These are phyloP conservation scores for Blastomyces percursus DNA, from an alignment of 2,329 filamentous ascomycete genomes.

Conservation along the genomic window DNA sequence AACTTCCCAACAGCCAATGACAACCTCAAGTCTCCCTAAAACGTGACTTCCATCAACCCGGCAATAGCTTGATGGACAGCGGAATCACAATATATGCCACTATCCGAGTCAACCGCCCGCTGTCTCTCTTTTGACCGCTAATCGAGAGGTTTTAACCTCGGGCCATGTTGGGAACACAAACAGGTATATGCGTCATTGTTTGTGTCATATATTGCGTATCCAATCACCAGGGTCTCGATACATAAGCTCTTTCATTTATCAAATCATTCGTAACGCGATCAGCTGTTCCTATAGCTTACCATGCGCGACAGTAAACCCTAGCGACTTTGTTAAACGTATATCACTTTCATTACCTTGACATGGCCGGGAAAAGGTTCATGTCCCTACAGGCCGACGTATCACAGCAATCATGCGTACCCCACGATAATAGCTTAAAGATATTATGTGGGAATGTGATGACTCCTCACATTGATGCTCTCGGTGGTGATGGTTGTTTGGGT, in stretches of 20 bases:
- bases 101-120: conserved; percentile 1
- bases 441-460: not conserved
- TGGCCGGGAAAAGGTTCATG: not conserved
- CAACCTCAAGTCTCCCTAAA: not conserved
- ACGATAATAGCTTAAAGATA: not conserved
- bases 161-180: conserved; percentile 1
- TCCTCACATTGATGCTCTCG: not conserved
- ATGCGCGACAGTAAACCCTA: conserved; percentile 2
- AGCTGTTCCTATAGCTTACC: not conserved
- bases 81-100: not conserved
- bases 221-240: not conserved
- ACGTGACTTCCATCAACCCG: not conserved
- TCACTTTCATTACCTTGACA: not conserved
- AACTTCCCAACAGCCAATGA: not conserved
- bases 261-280: not conserved
- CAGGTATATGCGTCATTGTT: not conserved
- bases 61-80: not conserved
- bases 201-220: conserved; percentile 3
- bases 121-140: not conserved
- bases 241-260: not conserved
- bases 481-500: not conserved
- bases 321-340: not conserved
- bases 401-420: not conserved
- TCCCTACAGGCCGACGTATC: not conserved
- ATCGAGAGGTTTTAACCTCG: not conserved